phyloP scores from a whole-genome alignment of 2,329 filamentous ascomycete genomes.

The Fusarium sp. region DNA sequence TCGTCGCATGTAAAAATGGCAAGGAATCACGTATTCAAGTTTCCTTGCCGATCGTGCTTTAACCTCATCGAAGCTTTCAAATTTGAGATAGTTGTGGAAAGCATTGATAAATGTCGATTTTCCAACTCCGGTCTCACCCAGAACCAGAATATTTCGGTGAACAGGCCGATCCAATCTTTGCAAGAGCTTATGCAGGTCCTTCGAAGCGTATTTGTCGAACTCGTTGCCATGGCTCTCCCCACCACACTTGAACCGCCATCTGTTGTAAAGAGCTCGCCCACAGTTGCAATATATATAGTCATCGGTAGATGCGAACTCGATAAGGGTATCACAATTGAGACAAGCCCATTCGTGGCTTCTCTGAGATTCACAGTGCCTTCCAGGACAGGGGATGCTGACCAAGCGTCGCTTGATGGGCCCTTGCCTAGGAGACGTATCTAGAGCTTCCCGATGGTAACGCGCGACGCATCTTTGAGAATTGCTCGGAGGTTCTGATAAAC shows the following conservation, averaged over 20 bases:
- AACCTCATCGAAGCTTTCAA: conserved; percentile 55
- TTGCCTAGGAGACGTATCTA: neutral
- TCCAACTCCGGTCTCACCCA: conserved; percentile 62
- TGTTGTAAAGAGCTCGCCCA: conserved; percentile 46
- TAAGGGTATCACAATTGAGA: neutral
- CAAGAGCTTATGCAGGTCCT: neutral
- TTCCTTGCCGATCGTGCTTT: neutral
- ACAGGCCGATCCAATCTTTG: conserved; percentile 15
- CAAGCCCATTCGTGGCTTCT: conserved; percentile 26
- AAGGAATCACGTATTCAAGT: conserved; percentile 32
- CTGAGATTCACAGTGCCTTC: conserved; percentile 34
- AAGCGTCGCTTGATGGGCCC: conserved; percentile 36
- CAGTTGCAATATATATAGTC: conserved; percentile 55
- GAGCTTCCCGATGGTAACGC: neutral
- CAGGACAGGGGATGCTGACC: conserved; percentile 53
- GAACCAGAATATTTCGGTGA: conserved; percentile 58
- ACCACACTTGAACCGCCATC: conserved; percentile 52
- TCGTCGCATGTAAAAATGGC: conserved; percentile 12
- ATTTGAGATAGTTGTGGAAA: conserved; percentile 60
- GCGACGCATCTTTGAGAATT: conserved; percentile 4
- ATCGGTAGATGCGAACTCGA: conserved; percentile 18
- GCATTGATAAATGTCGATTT: conserved; percentile 64
- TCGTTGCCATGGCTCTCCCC: conserved; percentile 38
- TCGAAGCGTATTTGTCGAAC: conserved; percentile 17
- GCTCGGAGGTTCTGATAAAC: neutral